Base-by-base conservation (phyloP, 305 asterid genomes). In the Withania somnifera region DNA sequence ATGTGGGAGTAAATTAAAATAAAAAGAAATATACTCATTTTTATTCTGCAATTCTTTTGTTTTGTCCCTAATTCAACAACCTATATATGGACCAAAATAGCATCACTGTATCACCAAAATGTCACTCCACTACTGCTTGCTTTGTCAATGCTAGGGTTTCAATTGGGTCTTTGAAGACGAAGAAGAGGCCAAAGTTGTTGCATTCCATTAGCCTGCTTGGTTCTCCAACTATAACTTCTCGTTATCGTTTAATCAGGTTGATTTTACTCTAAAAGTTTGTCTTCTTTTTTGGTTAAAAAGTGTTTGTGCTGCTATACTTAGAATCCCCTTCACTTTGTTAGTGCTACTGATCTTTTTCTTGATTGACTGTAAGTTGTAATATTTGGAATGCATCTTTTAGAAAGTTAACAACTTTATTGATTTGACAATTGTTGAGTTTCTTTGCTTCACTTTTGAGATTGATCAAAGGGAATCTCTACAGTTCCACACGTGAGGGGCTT, bases 231-330 rank as follows among this genome's bases (percentile, higher is more conserved):
- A 28, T 63, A 26, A 69, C 81, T 79, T 73, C 47, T 58, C 77
- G 77, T 83, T 82, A 77, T 77, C 81, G 67, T 38, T 87, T 90
- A 68, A 79, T 84, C 89, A 88, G 95, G 95, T 91, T 26, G 82
- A 84, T 84, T 75, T 19, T 69, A 38, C 77, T 24, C 52, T 15
- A 28, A 17, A 54, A 26, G 9, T 38, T 61, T 40, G 28, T 79
- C 26, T 42, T n/a, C 67, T 17, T 30, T 11, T 34, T 34, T 34
- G 5, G 79, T 67, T 10, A 61, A 20, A 45, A 24, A 14, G 40
- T 2, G 58, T 73, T 73, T 47, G 38, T 24, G 40, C 20, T 45
- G 3, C 1, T 6, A 71, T 71, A 7, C 38, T 71, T 73, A 2
- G n/a, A 42, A 13, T 42, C 45, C 11, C 20, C 20, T 69, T 69